Evolutionary conservation across 139 green algal species (phyloP), one percentile per base, ranked within the genome.

Genomic region (Picochlorum sp.): DNA sequence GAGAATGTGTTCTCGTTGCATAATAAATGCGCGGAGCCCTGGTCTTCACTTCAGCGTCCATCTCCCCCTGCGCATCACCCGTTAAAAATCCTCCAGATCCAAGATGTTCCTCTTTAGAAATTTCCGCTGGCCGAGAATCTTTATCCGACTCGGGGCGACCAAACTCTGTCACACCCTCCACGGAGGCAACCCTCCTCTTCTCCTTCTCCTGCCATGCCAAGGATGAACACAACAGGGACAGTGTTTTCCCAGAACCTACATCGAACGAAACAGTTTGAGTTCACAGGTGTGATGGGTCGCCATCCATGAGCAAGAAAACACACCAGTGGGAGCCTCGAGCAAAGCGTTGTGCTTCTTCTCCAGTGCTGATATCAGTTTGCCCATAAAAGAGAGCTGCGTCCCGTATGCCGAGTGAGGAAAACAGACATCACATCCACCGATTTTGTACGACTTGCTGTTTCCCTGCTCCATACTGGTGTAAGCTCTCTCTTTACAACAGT

Each of bases 1-100:
- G 91, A 21, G 79, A 89, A 69, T 97, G 91, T 10, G 91, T 97
- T 18, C 91, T 71, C 0, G 90, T 92, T 41, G 83, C 82, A 52
- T 93, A 96, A 63, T 82, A 94, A 15, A 97, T 87, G 10, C 58
- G 68, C 11, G 79, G 80, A 4, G 59, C 18, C 52, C 68, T 73
- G 47, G 41, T 55, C n/a, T 56, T 66, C 18, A 54, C 47, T 13
- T 54, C n/a, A 13, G 47, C n/a, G 30, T 24, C 52, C 30, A 54
- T 10, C 16, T 14, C 56, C 56, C 52, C 16, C 28, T 34, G 21
- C 47, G 6, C 47, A 8, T 54, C 18, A 20, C 47, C 20, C 44
- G 16, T 21, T 62, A 37, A 21, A 37, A 62, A 41, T 41, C 55
- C 16, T 37, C 32, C 44, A 55, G 18, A 18, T 62, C 34, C 56